phyloP scores from a whole-genome alignment of 805 yeast genomes.

The Wickerhamiella brachini region DNA sequence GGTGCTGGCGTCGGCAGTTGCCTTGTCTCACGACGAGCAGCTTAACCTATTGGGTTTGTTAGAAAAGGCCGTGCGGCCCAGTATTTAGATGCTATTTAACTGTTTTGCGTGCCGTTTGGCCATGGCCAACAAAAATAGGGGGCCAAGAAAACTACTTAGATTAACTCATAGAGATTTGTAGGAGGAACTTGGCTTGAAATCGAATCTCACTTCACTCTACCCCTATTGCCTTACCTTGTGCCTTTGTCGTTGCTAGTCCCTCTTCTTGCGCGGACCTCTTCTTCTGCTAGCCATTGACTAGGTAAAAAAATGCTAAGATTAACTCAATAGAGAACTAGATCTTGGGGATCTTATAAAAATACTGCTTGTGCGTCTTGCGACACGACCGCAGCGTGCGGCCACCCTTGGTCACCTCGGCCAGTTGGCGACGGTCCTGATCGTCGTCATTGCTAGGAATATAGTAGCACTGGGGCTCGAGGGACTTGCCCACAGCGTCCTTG shows the following conservation, averaged over 20 bases:
- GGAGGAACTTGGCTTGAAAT: too few relatives aligned
- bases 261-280: too few relatives aligned
- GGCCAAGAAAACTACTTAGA: too few relatives aligned
- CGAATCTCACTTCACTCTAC: too few relatives aligned
- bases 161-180: too few relatives aligned
- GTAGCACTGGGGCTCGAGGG: slow-evolving; percentile 85
- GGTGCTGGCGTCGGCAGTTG: neutral
- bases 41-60: neutral
- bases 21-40: neutral
- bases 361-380: slow-evolving; percentile 86
- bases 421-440: slow-evolving; percentile 50
- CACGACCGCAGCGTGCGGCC: slow-evolving; percentile 70
- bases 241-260: too few relatives aligned
- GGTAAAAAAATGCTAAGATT: neutral
- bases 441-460: slow-evolving; percentile 73
- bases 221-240: too few relatives aligned
- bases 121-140: too few relatives aligned
- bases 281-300: too few relatives aligned
- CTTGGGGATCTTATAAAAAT: slow-evolving; percentile 52
- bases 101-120: neutral
- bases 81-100: neutral
- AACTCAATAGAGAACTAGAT: neutral
- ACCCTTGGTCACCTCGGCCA: slow-evolving; percentile 71
- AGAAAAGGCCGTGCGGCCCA: slow-evolving; percentile 1
- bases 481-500: slow-evolving; percentile 94